Conservation (phyloP, 768 basidiomycete genomes). For the Candolleomyces aberdarensis region DNA sequence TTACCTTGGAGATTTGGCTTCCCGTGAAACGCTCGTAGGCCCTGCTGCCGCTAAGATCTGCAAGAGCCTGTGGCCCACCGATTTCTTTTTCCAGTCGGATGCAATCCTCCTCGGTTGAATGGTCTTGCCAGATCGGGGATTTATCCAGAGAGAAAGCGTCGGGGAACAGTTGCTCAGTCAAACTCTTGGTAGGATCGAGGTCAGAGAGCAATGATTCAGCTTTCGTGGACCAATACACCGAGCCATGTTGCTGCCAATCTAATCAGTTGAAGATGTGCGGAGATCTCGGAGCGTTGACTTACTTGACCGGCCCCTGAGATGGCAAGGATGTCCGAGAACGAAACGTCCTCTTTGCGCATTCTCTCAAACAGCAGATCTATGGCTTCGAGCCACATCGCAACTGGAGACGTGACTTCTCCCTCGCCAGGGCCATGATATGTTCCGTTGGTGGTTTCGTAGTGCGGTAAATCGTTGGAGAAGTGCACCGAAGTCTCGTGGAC, state of each 20-base stretch:
- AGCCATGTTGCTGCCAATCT: constrained; percentile 73
- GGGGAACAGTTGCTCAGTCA: constrained; percentile 59
- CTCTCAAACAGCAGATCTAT: constrained; percentile 72
- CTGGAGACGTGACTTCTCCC: constrained; percentile 78
- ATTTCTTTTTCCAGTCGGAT: constrained; percentile 58
- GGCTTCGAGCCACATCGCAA: constrained; percentile 83
- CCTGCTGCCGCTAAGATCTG: constrained; percentile 75
- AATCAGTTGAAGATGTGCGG: neutral
- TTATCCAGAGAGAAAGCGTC: constrained; percentile 63
- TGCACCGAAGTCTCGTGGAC: constrained; percentile 71
- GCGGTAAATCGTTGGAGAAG: constrained; percentile 77
- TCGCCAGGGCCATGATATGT: constrained; percentile 59
- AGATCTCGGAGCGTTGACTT: constrained; percentile 11
- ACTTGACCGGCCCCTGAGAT: constrained; percentile 83
- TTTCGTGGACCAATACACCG: constrained; percentile 72
- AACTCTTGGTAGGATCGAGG: constrained; percentile 47
- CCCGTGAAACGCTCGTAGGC: constrained; percentile 91
- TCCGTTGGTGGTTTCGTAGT: constrained; percentile 64
- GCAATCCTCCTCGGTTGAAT: constrained; percentile 78
- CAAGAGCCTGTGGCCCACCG: constrained; percentile 69
- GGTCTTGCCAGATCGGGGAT: constrained; percentile 91
- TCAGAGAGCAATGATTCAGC: constrained; percentile 50
- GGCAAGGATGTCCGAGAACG: constrained; percentile 54
- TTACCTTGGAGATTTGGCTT: constrained; percentile 74
- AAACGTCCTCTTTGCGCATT: constrained; percentile 56